A percentile compares a stretch with the other conserved stretches of the same genome.
Conservation (phyloP, 345 rosid species). For the Excoecaria agallocha region DNA sequence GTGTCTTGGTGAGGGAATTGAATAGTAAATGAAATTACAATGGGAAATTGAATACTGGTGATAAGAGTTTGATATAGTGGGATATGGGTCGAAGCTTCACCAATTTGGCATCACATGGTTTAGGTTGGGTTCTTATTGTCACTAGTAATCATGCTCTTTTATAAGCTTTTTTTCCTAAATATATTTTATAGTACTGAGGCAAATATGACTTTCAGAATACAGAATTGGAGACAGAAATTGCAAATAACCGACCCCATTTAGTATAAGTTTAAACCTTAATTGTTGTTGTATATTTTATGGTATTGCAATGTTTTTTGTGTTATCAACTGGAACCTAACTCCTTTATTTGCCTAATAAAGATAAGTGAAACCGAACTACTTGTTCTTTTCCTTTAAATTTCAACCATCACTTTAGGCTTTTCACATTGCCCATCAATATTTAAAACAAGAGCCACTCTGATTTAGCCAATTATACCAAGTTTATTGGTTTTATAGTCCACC, state of each 20-base stretch:
- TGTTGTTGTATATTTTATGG: not conserved
- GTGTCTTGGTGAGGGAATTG: not conserved
- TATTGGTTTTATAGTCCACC: not conserved
- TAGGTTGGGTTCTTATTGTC: not conserved
- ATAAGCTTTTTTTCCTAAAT: no score
- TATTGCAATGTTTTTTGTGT: not conserved
- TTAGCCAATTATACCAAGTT: not conserved
- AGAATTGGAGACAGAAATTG: no score
- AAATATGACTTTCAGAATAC: no score
- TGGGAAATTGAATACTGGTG: not conserved
- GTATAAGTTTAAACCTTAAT: no score
- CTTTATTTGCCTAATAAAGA: slow-evolving; percentile 11
- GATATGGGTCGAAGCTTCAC: not conserved
- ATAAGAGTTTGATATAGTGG: not conserved
- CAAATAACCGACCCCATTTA: no score
- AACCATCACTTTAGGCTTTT: not conserved
- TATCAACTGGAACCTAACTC: slow-evolving; percentile 6
- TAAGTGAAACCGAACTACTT: not conserved
- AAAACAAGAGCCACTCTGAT: not conserved
- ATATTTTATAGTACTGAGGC: no score
- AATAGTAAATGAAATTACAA: not conserved
- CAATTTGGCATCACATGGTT: slow-evolving; percentile 7
- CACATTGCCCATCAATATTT: not conserved
- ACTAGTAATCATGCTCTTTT: slow-evolving; percentile 9
- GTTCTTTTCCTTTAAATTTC: not conserved